Base-by-base conservation (phyloP, 768 basidiomycete genomes). In the Leccinum subtestaceum region DNA sequence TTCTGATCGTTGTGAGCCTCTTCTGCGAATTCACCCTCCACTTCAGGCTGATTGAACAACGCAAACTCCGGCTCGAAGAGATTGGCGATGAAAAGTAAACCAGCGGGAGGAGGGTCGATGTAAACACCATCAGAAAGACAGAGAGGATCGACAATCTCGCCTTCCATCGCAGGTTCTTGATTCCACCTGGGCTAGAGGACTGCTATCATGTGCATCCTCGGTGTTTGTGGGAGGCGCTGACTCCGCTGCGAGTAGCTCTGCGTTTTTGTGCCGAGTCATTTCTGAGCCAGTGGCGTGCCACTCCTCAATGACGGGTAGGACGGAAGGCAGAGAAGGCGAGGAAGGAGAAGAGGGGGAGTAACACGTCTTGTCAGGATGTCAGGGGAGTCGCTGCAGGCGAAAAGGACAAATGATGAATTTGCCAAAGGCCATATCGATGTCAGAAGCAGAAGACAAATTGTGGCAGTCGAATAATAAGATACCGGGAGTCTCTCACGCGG, bases 91-190 rank as follows among this genome's bases (percentile, higher is more conserved):
- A 75, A 75, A 34, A 89, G 68, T 36, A 89, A 74, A 47, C 89
- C 86, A 15, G 87, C 78, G 12, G 89, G 88, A 27, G 89, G 88
- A 29, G 86, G 85, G 60, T 89, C 88, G 53, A 88, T 88, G 69
- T 85, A 88, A 49, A 88, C 84, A 27, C 83, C 88, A 66, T 84
- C 84, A 31, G 81, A 84, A 55, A 84, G 81, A 70, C 83, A 80
- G 68, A 83, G 82, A n/a, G 81, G 81, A 69, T 85, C 78, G 53
- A 47, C 53, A 2, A 47, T 43, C 47, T 63, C 68, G 48, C 54
- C 64, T 52, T 58, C 63, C 23, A 56, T 52, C 52, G 38, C 61
- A 23, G 46, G 25, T 31, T 15, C 55, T 21, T 60, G 63, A 17
- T 47, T 62, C 62, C 31, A 60, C 63, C 27, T 53, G 63, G 6